Conservation (phyloP, 1,139 yeast genomes). For the Taphrina deformans region DNA sequence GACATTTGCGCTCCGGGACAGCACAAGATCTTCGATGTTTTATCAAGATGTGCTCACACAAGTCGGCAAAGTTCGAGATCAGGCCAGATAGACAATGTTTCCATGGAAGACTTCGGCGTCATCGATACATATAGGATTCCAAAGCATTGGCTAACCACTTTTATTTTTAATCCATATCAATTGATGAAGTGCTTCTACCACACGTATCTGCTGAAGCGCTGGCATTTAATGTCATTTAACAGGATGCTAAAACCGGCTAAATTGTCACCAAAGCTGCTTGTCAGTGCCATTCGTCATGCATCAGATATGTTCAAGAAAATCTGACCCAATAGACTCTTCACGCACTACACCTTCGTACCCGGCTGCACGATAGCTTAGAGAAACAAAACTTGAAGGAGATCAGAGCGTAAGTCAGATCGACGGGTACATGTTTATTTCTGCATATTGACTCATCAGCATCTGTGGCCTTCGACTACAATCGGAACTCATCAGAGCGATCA, state of each 20-base stretch:
- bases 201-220: background rate
- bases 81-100: background rate
- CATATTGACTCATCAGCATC: background rate
- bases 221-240: background rate
- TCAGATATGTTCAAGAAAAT: too few relatives aligned
- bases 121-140: background rate
- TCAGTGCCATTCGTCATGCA: background rate
- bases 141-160: background rate
- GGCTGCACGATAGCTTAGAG: background rate
- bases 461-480: slow-evolving; percentile 21
- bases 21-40: too few relatives aligned
- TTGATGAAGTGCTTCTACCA: background rate
- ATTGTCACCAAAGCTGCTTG: background rate
- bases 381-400: background rate
- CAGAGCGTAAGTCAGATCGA: slow-evolving; percentile 6
- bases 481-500: slow-evolving; percentile 16
- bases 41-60: background rate
- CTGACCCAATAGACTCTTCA: background rate
- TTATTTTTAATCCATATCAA: background rate
- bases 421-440: too few relatives aligned
- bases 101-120: background rate
- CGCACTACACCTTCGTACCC: background rate
- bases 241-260: background rate
- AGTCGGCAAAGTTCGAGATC: background rate
- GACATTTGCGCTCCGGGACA: too few relatives aligned